phyloP scores from a whole-genome alignment of 2,329 filamentous ascomycete species.

The Colletotrichum gigasporum region DNA sequence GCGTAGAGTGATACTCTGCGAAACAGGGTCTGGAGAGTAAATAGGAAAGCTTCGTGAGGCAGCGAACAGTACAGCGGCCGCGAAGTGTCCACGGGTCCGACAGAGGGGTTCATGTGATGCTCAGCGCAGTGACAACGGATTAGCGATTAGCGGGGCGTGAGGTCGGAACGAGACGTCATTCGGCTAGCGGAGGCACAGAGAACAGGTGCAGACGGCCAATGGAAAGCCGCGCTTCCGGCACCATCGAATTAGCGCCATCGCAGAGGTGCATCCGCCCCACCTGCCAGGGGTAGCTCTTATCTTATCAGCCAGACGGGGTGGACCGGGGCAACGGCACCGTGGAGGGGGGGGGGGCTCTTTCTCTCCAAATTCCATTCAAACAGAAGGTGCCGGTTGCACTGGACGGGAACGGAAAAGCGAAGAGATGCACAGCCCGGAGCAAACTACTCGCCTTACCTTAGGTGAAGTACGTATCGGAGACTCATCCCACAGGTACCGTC shows the following conservation, averaged over 20 bases:
- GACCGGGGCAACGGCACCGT: too few relatives aligned
- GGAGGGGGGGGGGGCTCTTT: too few relatives aligned
- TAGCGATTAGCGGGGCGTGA: slow-evolving; percentile 28
- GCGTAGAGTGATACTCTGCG: neutral
- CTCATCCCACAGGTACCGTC: neutral
- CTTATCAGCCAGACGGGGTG: slow-evolving; percentile 13
- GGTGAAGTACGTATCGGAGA: neutral
- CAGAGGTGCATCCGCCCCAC: neutral
- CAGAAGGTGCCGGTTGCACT: too few relatives aligned
- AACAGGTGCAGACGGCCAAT: neutral
- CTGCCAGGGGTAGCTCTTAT: slow-evolving; percentile 24
- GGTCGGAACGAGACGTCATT: slow-evolving; percentile 27
- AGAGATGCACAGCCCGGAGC: neutral
- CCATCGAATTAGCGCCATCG: neutral
- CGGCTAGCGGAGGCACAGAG: slow-evolving; percentile 1
- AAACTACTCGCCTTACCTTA: neutral
- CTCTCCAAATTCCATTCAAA: too few relatives aligned
- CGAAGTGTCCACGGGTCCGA: slow-evolving; percentile 22
- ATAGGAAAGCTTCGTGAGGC: neutral
- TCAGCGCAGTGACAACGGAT: slow-evolving; percentile 24
- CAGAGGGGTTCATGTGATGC: slow-evolving; percentile 32
- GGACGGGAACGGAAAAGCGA: neutral
- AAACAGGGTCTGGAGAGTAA: neutral
- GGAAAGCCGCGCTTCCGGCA: neutral
- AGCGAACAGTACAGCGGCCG: neutral